Conservation (phyloP, 306 rosid genomes). For the Aeschynomene evenia region DNA sequence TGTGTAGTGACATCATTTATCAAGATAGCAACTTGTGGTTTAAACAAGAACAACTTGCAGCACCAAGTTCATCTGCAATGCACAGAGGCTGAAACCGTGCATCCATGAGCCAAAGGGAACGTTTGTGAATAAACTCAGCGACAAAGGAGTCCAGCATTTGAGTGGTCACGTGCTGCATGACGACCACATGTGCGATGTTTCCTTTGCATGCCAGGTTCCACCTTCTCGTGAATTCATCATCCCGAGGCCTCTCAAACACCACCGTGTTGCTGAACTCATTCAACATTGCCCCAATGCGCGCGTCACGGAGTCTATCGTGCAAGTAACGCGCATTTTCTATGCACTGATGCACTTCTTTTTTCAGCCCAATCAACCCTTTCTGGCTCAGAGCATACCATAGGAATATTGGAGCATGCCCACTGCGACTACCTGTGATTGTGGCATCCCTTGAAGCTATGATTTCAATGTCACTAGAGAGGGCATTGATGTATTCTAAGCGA, state of each 20-base stretch:
- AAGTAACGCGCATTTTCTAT: neutral
- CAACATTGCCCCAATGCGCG: slow-evolving; percentile 52
- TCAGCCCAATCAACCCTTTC: neutral
- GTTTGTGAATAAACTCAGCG: too few species aligned
- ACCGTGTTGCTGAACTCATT: slow-evolving; percentile 59
- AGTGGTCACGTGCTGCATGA: slow-evolving; percentile 54
- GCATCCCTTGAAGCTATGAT: neutral
- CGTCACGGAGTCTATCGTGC: neutral
- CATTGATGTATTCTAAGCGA: neutral
- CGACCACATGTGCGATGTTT: slow-evolving; percentile 62
- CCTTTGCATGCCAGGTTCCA: slow-evolving; percentile 69
- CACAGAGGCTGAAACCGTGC: neutral
- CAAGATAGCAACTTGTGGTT: neutral
- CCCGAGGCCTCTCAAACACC: slow-evolving; percentile 64
- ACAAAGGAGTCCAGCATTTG: too few species aligned
- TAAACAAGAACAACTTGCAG: neutral
- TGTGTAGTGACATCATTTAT: neutral
- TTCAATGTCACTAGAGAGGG: neutral
- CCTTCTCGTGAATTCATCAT: slow-evolving; percentile 45
- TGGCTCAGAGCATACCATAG: neutral
- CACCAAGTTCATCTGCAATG: neutral
- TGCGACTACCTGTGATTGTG: slow-evolving; percentile 6
- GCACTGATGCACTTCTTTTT: neutral
- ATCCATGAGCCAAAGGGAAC: neutral
- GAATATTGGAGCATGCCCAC: slow-evolving; percentile 19